Base-by-base conservation (phyloP, 2,329 filamentous ascomycete species). In the Sporothrix brasiliensis region DNA sequence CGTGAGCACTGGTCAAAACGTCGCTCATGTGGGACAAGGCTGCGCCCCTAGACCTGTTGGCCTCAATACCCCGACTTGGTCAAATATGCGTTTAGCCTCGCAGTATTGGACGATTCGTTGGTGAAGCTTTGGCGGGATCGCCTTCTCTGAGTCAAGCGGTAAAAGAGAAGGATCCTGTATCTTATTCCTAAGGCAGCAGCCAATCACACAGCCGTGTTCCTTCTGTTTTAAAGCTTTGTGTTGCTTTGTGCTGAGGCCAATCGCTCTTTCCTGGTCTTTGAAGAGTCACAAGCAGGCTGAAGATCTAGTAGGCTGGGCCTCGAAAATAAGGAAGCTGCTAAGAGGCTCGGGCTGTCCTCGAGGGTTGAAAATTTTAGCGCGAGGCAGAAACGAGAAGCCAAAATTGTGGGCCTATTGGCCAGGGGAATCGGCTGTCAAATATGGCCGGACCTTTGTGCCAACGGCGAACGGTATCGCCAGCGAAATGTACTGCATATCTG, bases 201-300 rank as follows among this genome's bases (percentile, higher is more conserved):
- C 66, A 68, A 68, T 58, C 65, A 67, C n/a, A 30, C 1, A 47
- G 50, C 65, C 30, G 19, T 13, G 50, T 44, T 34, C 30, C 65
- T 21, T 27, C 16, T 16, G 34, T 41, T 41, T 54, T 24, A n/a
- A 41, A 21, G 30, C 34, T 44, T 21, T 21, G 27, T 53, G 50
- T 39, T n/a, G 50, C 54, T 67, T 39, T 56, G 49, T 39, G n/a
- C 19, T 41, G 50, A 67, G 50, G 65, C 65, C 65, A 67, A 30
- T 47, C 50, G 52, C 39, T 68, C 52, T 21, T 58, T 58, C 52
- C 53, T 50, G 44, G 24, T 44, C 54, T 56, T 50, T 19, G 53
- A 54, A 21, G 67, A 60, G 67, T 60, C 67, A 68, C 21, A 56
- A 39, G n/a, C 30, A 47, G 34, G 66, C 49, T 52, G 49, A 16